These are phyloP conservation scores for Macrophomina pseudophaseolina DNA, from an alignment of 2,329 filamentous ascomycete species.

Conservation along the genomic window DNA sequence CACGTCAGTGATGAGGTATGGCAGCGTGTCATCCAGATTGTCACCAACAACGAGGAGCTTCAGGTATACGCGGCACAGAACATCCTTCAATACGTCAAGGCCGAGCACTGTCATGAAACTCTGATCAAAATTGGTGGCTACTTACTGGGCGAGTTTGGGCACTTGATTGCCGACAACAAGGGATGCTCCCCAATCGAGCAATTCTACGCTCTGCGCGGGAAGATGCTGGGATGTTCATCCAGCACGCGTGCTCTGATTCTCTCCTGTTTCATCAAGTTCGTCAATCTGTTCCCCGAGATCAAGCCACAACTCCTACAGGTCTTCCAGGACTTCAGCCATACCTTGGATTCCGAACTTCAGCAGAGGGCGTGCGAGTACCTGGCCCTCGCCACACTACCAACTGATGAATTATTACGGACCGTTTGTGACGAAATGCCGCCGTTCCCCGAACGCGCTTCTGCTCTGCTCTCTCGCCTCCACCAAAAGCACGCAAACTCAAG, in stretches of 20 bases:
- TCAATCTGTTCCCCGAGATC: slow-evolving; percentile 98
- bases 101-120: slow-evolving; percentile 93
- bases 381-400: slow-evolving; percentile 79
- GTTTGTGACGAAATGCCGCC: slow-evolving; percentile 99
- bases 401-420: slow-evolving; percentile 89
- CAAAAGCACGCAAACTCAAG: slow-evolving; percentile 92
- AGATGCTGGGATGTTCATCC: slow-evolving; percentile 86
- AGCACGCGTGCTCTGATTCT: slow-evolving; percentile 91
- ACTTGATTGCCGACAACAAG: slow-evolving; percentile 89
- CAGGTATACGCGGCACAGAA: slow-evolving; percentile 96
- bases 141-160: slow-evolving; percentile 93
- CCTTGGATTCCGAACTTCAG: slow-evolving; percentile 91
- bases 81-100: slow-evolving; percentile 88
- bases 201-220: slow-evolving; percentile 87
- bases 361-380: slow-evolving; percentile 96
- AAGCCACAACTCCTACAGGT: slow-evolving; percentile 91
- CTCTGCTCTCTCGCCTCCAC: slow-evolving; percentile 87
- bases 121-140: slow-evolving; percentile 98
- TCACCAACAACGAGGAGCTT: slow-evolving; percentile 98
- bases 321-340: slow-evolving; percentile 91
- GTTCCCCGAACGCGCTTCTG: slow-evolving; percentile 92
- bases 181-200: slow-evolving; percentile 97
- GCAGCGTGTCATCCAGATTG: slow-evolving; percentile 98
- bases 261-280: slow-evolving; percentile 95
- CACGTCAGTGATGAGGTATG: slow-evolving; percentile 99